These are phyloP conservation scores for Saccharomycopsis fibuligera DNA, from an alignment of 805 yeast genomes.

Conservation along the genomic window DNA sequence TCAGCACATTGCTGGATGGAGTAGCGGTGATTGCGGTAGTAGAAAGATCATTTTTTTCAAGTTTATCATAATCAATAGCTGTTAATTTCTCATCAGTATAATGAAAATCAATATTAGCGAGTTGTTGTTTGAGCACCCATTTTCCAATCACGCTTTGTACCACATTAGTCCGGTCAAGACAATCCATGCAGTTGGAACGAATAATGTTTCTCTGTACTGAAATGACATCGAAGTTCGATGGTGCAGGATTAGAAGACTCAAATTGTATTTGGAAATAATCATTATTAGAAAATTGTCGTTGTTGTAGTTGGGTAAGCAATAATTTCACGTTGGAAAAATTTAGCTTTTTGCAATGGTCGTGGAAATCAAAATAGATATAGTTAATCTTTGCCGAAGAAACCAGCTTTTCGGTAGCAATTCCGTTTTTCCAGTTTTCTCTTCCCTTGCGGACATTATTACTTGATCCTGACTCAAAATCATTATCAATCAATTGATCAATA, in stretches of 20 bases:
- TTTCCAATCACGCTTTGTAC: slow-evolving; percentile 35
- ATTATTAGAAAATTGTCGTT: slow-evolving; percentile 54
- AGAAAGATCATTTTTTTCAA: neutral
- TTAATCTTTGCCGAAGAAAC: too few relatives aligned
- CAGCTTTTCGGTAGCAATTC: neutral
- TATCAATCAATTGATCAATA: slow-evolving; percentile 33
- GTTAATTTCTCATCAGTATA: neutral
- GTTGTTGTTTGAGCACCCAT: slow-evolving; percentile 9
- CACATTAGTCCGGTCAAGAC: slow-evolving; percentile 93
- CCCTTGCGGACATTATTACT: too few relatives aligned
- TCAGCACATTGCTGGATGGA: too few relatives aligned
- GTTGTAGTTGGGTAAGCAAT: slow-evolving; percentile 58
- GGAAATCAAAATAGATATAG: slow-evolving; percentile 92
- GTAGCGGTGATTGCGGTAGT: neutral
- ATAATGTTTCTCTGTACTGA: slow-evolving; percentile 12
- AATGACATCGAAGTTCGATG: neutral
- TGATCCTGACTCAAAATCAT: neutral
- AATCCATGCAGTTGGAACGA: slow-evolving; percentile 92
- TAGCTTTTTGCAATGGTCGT: slow-evolving; percentile 92
- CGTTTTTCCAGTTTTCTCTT: neutral
- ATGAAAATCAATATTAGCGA: neutral
- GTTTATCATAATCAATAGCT: too few relatives aligned
- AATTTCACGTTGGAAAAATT: slow-evolving; percentile 85
- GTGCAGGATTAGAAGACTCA: neutral
- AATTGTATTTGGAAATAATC: slow-evolving; percentile 51